phyloP scores from a whole-genome alignment of 306 rosid species.

The Cucumis hystrix region DNA sequence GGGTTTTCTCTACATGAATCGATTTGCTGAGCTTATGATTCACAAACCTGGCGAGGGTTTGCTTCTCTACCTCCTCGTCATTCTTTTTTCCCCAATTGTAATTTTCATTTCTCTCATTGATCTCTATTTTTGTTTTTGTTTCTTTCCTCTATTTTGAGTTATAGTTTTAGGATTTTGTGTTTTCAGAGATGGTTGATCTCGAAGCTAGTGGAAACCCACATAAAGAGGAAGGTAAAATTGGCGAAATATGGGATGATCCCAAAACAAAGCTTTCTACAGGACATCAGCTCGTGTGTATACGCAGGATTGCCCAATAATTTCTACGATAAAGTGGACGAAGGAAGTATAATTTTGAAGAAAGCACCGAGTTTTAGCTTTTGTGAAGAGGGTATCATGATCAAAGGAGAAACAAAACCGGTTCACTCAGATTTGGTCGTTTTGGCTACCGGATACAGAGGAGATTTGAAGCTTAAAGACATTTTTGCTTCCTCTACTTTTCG shows the following conservation, averaged over 20 bases:
- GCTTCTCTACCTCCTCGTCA: slow-evolving; percentile 35
- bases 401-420: slow-evolving; percentile 21
- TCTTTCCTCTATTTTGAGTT: not conserved
- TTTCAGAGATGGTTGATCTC: slow-evolving; percentile 41
- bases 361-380: slow-evolving; percentile 31
- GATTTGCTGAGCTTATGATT: slow-evolving; percentile 52
- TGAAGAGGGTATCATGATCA: slow-evolving; percentile 33
- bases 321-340: slow-evolving; percentile 46
- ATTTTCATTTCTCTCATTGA: not conserved
- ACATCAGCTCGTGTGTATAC: slow-evolving; percentile 28
- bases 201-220: slow-evolving; percentile 46
- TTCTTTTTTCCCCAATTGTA: slow-evolving; percentile 57
- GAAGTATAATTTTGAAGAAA: slow-evolving; percentile 47
- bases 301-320: slow-evolving; percentile 38
- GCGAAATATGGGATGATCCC: slow-evolving; percentile 61
- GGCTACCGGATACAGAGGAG: slow-evolving; percentile 56
- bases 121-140: not conserved
- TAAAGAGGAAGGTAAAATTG: slow-evolving; percentile 26
- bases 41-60: slow-evolving; percentile 57
- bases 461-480: slow-evolving; percentile 41
- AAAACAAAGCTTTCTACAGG: slow-evolving; percentile 32
- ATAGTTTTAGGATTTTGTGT: not conserved
- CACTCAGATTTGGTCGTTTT: slow-evolving; percentile 42
- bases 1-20: slow-evolving; percentile 31
- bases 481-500: slow-evolving; percentile 37